Evolutionary conservation across 176 grass and related monocot genomes (phyloP).

Genomic region (Themeda triandra): DNA sequence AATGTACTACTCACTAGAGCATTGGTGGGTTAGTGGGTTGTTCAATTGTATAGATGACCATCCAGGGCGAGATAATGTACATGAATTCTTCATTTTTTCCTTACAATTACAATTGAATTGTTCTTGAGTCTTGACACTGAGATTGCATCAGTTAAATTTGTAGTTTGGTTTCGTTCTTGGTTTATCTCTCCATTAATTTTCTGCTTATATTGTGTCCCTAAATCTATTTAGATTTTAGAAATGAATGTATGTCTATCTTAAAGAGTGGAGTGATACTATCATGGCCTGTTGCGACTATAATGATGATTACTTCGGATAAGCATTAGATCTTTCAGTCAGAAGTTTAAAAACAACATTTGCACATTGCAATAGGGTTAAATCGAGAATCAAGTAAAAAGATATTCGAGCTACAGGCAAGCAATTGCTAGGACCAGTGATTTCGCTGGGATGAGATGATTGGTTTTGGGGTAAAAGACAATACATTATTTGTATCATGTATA

Average conservation of each 20-base stretch:
- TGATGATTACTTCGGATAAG: not conserved
- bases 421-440: slow-evolving; percentile 45
- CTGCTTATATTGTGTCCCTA: not conserved
- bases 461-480: slow-evolving; percentile 20
- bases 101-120: not conserved
- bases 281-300: not conserved
- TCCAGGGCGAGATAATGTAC: not conserved
- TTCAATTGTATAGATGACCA: not conserved
- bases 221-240: not conserved
- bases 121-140: not conserved
- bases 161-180: not conserved
- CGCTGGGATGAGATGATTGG: slow-evolving; percentile 40
- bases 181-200: not conserved
- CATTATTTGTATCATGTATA: not conserved
- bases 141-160: not conserved
- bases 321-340: not conserved
- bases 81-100: not conserved
- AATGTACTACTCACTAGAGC: not conserved
- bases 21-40: not conserved
- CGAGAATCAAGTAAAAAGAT: slow-evolving; percentile 40
- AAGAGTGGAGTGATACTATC: not conserved
- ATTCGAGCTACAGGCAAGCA: slow-evolving; percentile 44
- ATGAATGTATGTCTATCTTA: not conserved
- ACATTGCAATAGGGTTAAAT: slow-evolving; percentile 31
- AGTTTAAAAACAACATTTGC: not conserved